Base-by-base conservation (phyloP, 2,329 filamentous ascomycete genomes). In the Cordyceps fumosorosea region DNA sequence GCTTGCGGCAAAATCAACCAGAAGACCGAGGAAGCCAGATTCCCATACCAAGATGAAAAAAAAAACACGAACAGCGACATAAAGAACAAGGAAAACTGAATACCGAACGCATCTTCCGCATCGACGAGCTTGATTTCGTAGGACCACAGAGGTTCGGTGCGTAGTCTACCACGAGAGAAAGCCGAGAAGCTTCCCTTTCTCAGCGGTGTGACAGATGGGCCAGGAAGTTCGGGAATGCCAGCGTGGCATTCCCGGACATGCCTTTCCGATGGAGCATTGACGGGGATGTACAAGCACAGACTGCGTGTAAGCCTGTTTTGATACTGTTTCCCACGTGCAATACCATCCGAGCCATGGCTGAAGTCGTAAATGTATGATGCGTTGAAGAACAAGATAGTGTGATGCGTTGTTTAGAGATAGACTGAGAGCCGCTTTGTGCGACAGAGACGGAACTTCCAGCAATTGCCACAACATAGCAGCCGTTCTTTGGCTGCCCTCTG, bases 341-440 rank as follows among this genome's bases (percentile, higher is more conserved):
- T 69, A 65, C 64, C 65, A 71, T 72, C 75, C 73, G 73, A 78
- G 76, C 74, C 75, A 77, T 72, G 67, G 66, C 65, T 72, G 64
- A 73, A 72, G 68, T 73, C 69, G 69, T 72, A 60, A 73, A 70
- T 66, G 65, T 67, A 68, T 71, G 66, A 73, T 70, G 67, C 68
- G 72, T 76, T 73, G 73, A 76, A 78, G 74, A 77, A 75, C 74
- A 68, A 76, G 73, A 76, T 75, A 75, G 70, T 75, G 70, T 71
- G 72, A 70, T 72, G 73, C 52, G 45, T 62, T 62, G 29, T 50
- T 48, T 29, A 44, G 34, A 26, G 11, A 56, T 56, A 44, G 52
- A 44, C 52, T 51, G 20, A 22, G n/a, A 44, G 44, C 16, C 44
- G 26, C 24, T 42, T 51, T 34, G 22, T 37, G 58, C 42, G 6